Evolutionary conservation across 1,139 yeast species (phyloP), one percentile per base, ranked within the genome.

Genomic region (Geotrichum cucujoidarum): DNA sequence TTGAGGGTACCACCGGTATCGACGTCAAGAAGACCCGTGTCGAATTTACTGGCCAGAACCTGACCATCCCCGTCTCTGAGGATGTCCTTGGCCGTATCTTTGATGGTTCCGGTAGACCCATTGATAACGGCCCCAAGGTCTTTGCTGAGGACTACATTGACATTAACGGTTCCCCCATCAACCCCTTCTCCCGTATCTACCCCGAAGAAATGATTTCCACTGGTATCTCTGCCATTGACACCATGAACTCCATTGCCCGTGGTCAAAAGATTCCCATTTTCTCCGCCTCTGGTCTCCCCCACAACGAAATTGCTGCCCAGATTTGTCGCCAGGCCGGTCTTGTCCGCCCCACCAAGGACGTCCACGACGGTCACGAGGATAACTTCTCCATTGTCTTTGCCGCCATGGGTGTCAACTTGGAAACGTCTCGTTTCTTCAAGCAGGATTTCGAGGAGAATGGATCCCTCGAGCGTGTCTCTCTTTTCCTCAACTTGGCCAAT

Each of bases 191-290:
- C 44, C 94, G 99, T 75, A 92, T 92, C 60, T 92, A 94, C 67
- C 99, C 99, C 21, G 98, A 92, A 75, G 99, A 92, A 76, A 92
- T 92, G 98, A 92, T 92, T 63, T 89, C 97, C 49, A 92, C 98
- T 24, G 99, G 99, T 78, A 77, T 92, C 58, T 89, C 97, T 43
- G 96, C 98, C 43, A 94, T 92, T 64, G 99, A 92, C 70, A 90
- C 97, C 52, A 92, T 94, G 98, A 94, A 92, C 72, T 90, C 98
- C 37, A 92, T 92, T 77, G 99, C 99, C 54, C 87, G 99, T 79
- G 99, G 99, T 60, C 99, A 92, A 74, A 94, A 94, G 74, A 92
- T 92, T 66, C 98, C 98, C 47, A 92, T 92, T 69, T 92, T 92
- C 74, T 88, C 97, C 49, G 98, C 98, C 39, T 89, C 97, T 50